These are phyloP conservation scores for Tolypocladium guangdongense DNA, from an alignment of 2,329 filamentous ascomycete genomes.

Conservation along the genomic window DNA sequence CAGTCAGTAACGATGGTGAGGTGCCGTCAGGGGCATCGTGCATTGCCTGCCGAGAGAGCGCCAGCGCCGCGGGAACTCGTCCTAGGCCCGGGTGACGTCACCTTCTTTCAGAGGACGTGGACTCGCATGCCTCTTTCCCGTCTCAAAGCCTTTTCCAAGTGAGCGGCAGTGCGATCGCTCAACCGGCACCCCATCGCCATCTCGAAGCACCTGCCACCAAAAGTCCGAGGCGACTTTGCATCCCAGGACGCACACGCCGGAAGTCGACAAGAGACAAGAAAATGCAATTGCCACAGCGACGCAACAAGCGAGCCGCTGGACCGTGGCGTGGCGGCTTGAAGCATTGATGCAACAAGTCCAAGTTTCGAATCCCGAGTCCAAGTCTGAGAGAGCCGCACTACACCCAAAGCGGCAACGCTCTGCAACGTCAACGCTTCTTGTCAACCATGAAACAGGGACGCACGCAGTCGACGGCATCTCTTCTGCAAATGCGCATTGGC, in stretches of 20 bases:
- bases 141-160: background rate
- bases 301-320: conserved; percentile 1
- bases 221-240: background rate
- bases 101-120: background rate
- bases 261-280: too few species aligned
- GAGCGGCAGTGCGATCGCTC: background rate
- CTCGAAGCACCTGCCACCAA: background rate
- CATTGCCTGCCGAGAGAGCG: background rate
- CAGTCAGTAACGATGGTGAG: background rate
- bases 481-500: background rate
- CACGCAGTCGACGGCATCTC: background rate
- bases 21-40: background rate
- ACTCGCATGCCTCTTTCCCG: background rate
- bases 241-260: background rate
- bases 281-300: background rate
- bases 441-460: background rate
- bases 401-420: background rate
- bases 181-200: background rate
- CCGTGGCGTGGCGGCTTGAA: conserved; percentile 23
- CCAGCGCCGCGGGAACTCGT: background rate
- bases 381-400: conserved; percentile 4
- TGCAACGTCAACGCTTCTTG: background rate
- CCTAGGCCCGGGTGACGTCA: background rate
- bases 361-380: conserved; percentile 28
- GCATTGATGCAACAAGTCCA: conserved; percentile 34